phyloP scores from a whole-genome alignment of 2,329 filamentous ascomycete genomes.

The Tolypocladium sp. region DNA sequence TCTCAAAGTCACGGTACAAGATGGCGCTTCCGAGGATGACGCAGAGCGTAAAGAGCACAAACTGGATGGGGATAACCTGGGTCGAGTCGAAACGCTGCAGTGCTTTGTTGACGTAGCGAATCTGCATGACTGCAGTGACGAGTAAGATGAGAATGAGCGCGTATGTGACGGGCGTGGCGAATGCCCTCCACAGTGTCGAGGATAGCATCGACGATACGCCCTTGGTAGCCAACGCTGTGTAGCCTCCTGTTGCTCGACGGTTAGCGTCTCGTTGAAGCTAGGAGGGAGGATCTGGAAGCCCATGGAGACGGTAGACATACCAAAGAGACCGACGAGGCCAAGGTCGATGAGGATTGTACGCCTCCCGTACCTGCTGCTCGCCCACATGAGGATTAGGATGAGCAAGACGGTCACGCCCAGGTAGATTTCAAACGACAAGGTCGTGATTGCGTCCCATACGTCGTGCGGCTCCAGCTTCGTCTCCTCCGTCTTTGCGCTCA shows the following conservation, averaged over 20 bases:
- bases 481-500: constrained; percentile 84
- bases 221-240: constrained; percentile 94
- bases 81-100: constrained; percentile 94
- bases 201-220: constrained; percentile 93
- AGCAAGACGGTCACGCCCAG: constrained; percentile 64
- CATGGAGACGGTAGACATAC: constrained; percentile 38
- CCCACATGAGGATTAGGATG: constrained; percentile 71
- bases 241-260: constrained; percentile 56
- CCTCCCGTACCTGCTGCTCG: constrained; percentile 75
- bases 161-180: constrained; percentile 89
- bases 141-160: constrained; percentile 71
- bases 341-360: constrained; percentile 85
- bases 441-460: constrained; percentile 82
- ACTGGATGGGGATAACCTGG: constrained; percentile 95
- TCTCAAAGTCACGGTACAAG: constrained; percentile 90
- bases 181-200: constrained; percentile 77
- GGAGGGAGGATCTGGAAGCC: not conserved
- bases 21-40: constrained; percentile 92
- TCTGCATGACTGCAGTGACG: constrained; percentile 86
- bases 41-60: constrained; percentile 90
- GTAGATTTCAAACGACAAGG: constrained; percentile 86
- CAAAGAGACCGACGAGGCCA: constrained; percentile 86
- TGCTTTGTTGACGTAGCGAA: constrained; percentile 84
- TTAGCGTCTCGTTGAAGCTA: not conserved
- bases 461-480: constrained; percentile 84